A percentile compares a stretch with the other conserved stretches of the same genome.
Evolutionary conservation across 2,329 filamentous ascomycete species (phyloP).

Genomic region (Cladorrhinum sp.): DNA sequence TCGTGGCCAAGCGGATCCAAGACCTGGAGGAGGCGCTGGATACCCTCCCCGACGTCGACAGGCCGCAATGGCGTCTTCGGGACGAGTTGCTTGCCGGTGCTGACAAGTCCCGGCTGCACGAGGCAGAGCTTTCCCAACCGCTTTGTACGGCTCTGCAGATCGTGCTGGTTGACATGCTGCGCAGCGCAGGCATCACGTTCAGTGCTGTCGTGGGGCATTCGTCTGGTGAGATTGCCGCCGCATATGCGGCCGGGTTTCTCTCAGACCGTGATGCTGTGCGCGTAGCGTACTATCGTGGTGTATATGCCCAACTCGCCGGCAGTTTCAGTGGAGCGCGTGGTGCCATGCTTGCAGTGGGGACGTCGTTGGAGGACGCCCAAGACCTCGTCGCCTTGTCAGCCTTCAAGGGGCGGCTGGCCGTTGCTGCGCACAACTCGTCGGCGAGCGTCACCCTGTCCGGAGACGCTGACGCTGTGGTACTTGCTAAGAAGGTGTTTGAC

Average conservation of each 20-base stretch:
- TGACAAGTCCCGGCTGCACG: conserved; percentile 16
- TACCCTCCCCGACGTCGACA: conserved; percentile 30
- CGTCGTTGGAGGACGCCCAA: background rate
- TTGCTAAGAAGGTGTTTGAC: conserved; percentile 27
- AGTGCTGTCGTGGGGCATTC: conserved; percentile 42
- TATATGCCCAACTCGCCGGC: conserved; percentile 26
- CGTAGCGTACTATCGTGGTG: conserved; percentile 41
- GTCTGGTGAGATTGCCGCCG: conserved; percentile 44
- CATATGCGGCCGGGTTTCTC: conserved; percentile 40
- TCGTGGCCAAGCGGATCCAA: conserved; percentile 18
- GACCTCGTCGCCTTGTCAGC: background rate
- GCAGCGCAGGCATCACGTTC: conserved; percentile 31
- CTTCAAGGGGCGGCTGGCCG: background rate
- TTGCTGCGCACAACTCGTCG: conserved; percentile 13
- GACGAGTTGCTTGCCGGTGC: conserved; percentile 10
- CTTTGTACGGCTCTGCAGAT: conserved; percentile 39
- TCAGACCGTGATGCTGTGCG: conserved; percentile 36
- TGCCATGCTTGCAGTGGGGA: conserved; percentile 14
- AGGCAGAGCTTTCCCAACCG: conserved; percentile 31
- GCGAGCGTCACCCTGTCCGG: conserved; percentile 12
- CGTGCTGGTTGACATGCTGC: conserved; percentile 39
- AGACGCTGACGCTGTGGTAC: conserved; percentile 28
- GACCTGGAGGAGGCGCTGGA: conserved; percentile 7
- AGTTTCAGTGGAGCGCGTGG: conserved; percentile 16
- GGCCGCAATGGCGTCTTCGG: conserved; percentile 2